These are phyloP conservation scores for Trichoderma endophyticum DNA, from an alignment of 2,329 filamentous ascomycete species.

Conservation along the genomic window DNA sequence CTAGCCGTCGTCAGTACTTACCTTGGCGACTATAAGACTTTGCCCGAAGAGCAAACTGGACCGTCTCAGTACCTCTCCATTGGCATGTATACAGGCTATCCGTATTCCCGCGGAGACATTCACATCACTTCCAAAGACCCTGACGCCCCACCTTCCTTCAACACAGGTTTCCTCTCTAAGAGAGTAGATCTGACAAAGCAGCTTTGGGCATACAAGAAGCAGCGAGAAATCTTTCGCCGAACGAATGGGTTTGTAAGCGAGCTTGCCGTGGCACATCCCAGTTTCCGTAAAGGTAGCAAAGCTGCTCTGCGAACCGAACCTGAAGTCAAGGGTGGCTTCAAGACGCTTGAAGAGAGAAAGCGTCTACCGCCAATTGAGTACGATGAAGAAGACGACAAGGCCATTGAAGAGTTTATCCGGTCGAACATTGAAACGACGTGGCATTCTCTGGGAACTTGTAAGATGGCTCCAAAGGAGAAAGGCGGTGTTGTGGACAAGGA, in stretches of 20 bases:
- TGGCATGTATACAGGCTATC: conserved; percentile 55
- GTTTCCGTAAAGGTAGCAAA: conserved; percentile 40
- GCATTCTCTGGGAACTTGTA: conserved; percentile 43
- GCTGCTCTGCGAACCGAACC: conserved; percentile 33
- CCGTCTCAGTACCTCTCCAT: conserved; percentile 48
- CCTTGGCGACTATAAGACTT: conserved; percentile 16
- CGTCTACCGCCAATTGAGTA: conserved; percentile 39
- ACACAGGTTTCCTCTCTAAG: conserved; percentile 48
- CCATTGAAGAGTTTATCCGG: conserved; percentile 43
- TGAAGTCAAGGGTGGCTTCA: conserved; percentile 21
- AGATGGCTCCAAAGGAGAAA: conserved; percentile 39
- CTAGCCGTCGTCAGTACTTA: conserved; percentile 33
- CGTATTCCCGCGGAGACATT: conserved; percentile 58
- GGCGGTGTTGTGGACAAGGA: conserved; percentile 40
- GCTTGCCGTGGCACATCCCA: conserved; percentile 39
- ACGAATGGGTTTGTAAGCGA: conserved; percentile 51
- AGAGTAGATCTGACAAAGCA: conserved; percentile 55
- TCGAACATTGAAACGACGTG: conserved; percentile 39
- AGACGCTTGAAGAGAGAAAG: conserved; percentile 29
- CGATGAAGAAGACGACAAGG: conserved; percentile 45
- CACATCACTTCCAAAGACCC: conserved; percentile 51
- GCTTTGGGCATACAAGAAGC: conserved; percentile 62
- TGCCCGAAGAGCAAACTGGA: conserved; percentile 1
- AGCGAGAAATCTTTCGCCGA: conserved; percentile 57
- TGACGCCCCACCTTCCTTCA: conserved; percentile 50